Conservation (phyloP, 805 yeast genomes). For the Candida insectorum region DNA sequence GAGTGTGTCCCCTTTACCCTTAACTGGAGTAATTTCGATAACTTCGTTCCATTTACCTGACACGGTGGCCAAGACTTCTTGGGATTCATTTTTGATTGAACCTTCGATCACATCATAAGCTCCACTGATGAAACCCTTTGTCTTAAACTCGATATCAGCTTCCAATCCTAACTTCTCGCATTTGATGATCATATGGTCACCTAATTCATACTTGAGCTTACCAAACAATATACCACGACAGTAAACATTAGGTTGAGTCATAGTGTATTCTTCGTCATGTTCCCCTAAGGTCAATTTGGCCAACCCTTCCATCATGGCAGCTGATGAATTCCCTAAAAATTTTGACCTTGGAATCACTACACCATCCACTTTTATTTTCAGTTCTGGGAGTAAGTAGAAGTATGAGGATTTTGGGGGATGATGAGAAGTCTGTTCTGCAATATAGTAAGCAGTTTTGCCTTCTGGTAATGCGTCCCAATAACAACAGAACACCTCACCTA, state of each 20-base stretch:
- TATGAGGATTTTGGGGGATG: conserved; percentile 98
- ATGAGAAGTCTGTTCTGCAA: conserved; percentile 94
- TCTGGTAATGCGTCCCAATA: conserved; percentile 86
- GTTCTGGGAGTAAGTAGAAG: conserved; percentile 81
- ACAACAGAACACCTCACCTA: conserved; percentile 88
- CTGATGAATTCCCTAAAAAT: conserved; percentile 93
- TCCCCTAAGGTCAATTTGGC: conserved; percentile 70
- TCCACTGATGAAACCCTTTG: conserved; percentile 92
- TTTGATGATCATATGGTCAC: conserved; percentile 82
- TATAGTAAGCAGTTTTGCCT: conserved; percentile 68
- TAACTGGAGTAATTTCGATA: conserved; percentile 56
- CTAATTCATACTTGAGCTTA: conserved; percentile 82
- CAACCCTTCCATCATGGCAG: conserved; percentile 93
- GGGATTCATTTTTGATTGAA: conserved; percentile 44
- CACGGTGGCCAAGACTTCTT: conserved; percentile 58
- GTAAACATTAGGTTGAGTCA: conserved; percentile 95
- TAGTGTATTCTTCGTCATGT: conserved; percentile 66
- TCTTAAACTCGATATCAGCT: conserved; percentile 89
- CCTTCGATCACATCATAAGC: conserved; percentile 90
- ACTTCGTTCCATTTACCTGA: conserved; percentile 93
- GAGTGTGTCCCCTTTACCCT: conserved; percentile 46
- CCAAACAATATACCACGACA: conserved; percentile 94
- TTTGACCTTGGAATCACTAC: conserved; percentile 80
- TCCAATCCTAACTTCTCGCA: conserved; percentile 56
- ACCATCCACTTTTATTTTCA: conserved; percentile 84